These are phyloP conservation scores for Diutina rugosa DNA, from an alignment of 1,139 yeast species.

Conservation along the genomic window DNA sequence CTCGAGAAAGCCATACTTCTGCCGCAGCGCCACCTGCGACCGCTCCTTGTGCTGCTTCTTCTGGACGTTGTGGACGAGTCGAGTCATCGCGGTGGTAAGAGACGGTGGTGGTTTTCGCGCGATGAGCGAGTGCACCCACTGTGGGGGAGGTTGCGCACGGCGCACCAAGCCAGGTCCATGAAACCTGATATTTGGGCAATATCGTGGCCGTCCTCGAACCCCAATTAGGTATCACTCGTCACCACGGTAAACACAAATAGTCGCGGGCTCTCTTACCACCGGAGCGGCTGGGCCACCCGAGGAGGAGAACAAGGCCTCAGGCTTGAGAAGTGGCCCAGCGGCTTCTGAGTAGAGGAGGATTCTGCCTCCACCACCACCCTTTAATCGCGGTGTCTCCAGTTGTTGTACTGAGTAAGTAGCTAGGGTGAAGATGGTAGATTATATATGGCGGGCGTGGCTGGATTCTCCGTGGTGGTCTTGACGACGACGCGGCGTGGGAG, in stretches of 20 bases:
- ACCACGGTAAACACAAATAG: not conserved
- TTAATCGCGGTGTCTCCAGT: slow-evolving; percentile 1
- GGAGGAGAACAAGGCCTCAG: not conserved
- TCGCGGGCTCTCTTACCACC: slow-evolving; percentile 1
- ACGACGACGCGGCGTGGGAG: not conserved
- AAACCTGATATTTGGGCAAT: not conserved
- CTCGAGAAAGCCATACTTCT: slow-evolving; percentile 72
- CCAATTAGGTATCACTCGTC: not conserved
- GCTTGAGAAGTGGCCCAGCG: not conserved
- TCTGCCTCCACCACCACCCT: not conserved
- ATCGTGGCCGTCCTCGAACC: not conserved
- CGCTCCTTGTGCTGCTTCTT: slow-evolving; percentile 94
- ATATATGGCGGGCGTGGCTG: not conserved
- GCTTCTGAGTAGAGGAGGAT: not conserved
- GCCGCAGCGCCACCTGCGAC: slow-evolving; percentile 67
- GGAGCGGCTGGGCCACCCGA: not conserved
- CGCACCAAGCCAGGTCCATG: not conserved
- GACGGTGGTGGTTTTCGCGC: slow-evolving; percentile 2
- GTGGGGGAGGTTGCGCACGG: not conserved
- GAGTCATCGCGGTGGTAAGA: not conserved
- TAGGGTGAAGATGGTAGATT: not conserved
- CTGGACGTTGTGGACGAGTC: slow-evolving; percentile 73
- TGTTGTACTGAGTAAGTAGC: not conserved
- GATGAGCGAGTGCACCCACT: not conserved
- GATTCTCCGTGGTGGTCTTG: not conserved